Evolutionary conservation across 345 rosid species (phyloP), one percentile per base, ranked within the genome.

Genomic region (Citrus inodora): DNA sequence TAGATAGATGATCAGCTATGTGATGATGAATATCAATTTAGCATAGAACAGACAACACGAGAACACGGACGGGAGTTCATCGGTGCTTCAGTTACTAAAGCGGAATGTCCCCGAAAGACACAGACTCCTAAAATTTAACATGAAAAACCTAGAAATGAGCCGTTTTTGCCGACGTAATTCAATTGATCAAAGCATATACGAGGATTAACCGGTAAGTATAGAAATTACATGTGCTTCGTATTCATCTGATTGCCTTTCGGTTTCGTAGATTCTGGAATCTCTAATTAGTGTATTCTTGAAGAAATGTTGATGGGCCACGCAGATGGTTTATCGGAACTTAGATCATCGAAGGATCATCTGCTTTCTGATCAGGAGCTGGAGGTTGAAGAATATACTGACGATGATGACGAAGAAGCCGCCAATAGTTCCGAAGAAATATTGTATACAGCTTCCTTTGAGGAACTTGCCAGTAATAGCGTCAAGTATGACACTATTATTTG

Each of bases 401-500:
- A 83, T 67, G 86, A 80, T 32, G 85, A 73, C 27, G 81, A 70
- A 28, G 84, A 76, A 19, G 84, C 63, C 30, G 71, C 77, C 2
- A 86, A 81, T 71, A 73, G 62, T 80, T 61, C 85, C 58, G 87
- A 88, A 73, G 71, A 78, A 76, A 87, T 89, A 73, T 62, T 88
- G 67, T 88, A 86, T 55, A 69, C 79, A 24, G 96, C 96, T 59
- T 87, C 93, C 22, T 92, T 90, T 51, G 91, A 90, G 74, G 94
- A 92, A 66, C 88, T 89, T 77, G 86, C 90, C 0, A 14, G 22
- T 8, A 84, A 81, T 62, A 77, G 75, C 75, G 6, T 92, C 53
- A 81, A 81, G 80, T 92, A 92, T 76, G 93, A 92, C 76, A 85
- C 89, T 22, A 80, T 89, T 67, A 87, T 90, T 76, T 92, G 96